Base-by-base conservation (phyloP, 768 basidiomycete genomes). In the Candolleomyces aberdarensis region DNA sequence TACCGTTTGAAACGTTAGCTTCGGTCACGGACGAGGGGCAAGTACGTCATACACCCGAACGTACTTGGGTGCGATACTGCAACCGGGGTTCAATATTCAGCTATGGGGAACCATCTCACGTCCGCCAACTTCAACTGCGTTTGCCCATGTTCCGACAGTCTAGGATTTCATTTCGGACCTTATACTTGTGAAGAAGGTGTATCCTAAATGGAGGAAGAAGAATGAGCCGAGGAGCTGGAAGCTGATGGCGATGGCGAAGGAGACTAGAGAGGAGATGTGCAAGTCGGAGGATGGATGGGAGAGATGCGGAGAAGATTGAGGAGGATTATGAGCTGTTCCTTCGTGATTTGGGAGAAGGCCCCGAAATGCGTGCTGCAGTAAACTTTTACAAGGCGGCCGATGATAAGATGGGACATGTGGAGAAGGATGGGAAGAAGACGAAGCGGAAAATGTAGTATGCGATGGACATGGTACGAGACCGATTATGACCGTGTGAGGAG, bases 281-380 rank as follows among this genome's bases (percentile, higher is more conserved):
- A 17, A 87, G 96, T 48, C 95, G 95, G 1, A 78, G 94, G 51
- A 82, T 90, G 82, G 95, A 95, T 13, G 95, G 94, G 40, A 80
- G 94, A 52, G 95, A 96, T 75, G 84, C 87, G 74, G 88, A 83
- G 78, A 94, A 95, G 80, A 92, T 98, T 61, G 95, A 97, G 66
- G 88, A 93, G 71, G 96, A 99, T 71, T 99, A 98, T 74, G 97
- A 98, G 78, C 64, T 92, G 56, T 99, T 99, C 85, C 77, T 98
- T 74, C 84, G 91, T 50, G 95, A 97, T 63, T 75, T 98, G 52
- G 95, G 96, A 74, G 96, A 98, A 72, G 95, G 98, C 75, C 88
- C 88, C 20, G 95, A 98, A 78, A 77, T 98, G 78, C 85, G 96
- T 41, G 81, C 82, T 6, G 85, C 85, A 8, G 88, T 98, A 66